A percentile compares a stretch with the other conserved stretches of the same genome.
phyloP scores from a whole-genome alignment of 2,329 filamentous ascomycete species.

The Pseudocercospora eumusae region DNA sequence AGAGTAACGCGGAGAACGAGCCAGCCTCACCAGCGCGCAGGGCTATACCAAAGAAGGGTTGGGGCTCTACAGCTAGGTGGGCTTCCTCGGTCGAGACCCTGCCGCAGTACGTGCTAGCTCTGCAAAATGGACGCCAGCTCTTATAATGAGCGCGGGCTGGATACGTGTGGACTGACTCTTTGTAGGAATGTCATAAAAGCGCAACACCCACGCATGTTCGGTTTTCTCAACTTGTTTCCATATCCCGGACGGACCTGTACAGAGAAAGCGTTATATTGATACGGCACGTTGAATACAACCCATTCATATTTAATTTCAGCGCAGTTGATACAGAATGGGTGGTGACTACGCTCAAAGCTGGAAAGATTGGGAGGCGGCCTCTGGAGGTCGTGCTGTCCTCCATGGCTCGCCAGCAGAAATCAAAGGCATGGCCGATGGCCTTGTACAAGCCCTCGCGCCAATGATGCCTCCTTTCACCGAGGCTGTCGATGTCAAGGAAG shows the following conservation, averaged over 20 bases:
- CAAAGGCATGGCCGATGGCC: constrained; percentile 25
- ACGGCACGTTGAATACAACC: no score
- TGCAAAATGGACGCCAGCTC: neutral
- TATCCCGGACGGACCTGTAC: no score
- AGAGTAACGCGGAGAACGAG: constrained; percentile 10
- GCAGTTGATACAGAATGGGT: constrained; percentile 16
- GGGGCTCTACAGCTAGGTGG: neutral
- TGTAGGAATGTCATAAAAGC: neutral
- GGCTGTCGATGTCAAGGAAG: constrained; percentile 28
- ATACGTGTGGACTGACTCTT: neutral
- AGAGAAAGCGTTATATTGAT: no score
- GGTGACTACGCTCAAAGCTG: constrained; percentile 29
- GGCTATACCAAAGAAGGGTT: constrained; percentile 1
- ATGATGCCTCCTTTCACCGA: constrained; percentile 27
- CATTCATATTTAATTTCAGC: no score
- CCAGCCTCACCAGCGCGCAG: neutral
- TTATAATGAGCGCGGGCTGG: neutral
- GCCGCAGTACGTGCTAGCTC: neutral
- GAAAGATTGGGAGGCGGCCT: constrained; percentile 29
- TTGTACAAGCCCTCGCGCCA: constrained; percentile 24
- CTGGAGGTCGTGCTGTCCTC: constrained; percentile 29
- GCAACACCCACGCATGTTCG: neutral
- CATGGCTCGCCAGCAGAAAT: constrained; percentile 30
- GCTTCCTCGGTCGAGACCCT: constrained; percentile 6
- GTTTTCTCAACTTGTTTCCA: no score